Conservation (phyloP, 2,329 filamentous ascomycete species). For the Neodidymelliopsis sp. region DNA sequence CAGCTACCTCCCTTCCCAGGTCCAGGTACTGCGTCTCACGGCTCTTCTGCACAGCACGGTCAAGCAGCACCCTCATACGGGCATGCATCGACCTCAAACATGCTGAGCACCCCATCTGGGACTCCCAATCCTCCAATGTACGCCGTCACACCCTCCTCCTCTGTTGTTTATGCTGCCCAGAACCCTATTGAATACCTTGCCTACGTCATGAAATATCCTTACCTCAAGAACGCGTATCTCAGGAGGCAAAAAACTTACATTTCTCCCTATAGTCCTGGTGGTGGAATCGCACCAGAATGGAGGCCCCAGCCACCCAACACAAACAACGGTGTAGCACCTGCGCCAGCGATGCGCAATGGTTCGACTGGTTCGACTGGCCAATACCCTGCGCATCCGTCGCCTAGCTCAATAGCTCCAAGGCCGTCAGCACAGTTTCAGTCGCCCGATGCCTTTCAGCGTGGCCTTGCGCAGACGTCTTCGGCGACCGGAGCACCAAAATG, state of each 20-base stretch:
- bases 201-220: constrained; percentile 56
- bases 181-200: constrained; percentile 50
- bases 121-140: constrained; percentile 49
- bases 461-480: constrained; percentile 41
- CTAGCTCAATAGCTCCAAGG: constrained; percentile 21
- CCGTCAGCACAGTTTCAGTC: constrained; percentile 53
- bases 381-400: constrained; percentile 15
- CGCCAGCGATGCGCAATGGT: constrained; percentile 5
- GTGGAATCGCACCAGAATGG: constrained; percentile 52
- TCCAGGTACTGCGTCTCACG: constrained; percentile 23
- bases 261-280: constrained; percentile 55
- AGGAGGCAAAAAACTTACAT: constrained; percentile 56
- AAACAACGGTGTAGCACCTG: constrained; percentile 12
- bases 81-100: constrained; percentile 43
- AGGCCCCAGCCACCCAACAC: constrained; percentile 37
- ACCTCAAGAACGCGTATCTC: constrained; percentile 55
- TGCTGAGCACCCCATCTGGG: constrained; percentile 39
- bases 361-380: constrained; percentile 12
- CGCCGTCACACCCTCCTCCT: constrained; percentile 46
- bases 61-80: constrained; percentile 28
- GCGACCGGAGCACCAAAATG: constrained; percentile 37
- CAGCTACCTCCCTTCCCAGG: constrained; percentile 31
- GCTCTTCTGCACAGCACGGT: constrained; percentile 23
- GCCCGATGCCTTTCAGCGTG: constrained; percentile 54
- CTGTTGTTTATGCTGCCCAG: constrained; percentile 47